Evolutionary conservation across 306 rosid genomes (phyloP).

Genomic region (Malus asiatica): DNA sequence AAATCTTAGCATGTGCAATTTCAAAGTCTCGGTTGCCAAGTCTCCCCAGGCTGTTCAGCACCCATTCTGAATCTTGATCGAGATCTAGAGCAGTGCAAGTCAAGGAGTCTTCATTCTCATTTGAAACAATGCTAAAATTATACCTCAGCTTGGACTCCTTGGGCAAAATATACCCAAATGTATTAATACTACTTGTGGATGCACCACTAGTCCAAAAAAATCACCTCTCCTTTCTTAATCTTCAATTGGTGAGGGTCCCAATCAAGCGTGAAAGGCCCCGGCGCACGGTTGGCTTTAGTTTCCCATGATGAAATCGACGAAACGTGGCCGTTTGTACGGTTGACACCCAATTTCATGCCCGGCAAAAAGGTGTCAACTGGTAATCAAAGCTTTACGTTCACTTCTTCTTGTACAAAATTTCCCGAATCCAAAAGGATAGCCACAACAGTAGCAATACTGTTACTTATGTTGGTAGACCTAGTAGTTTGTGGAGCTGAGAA

Average conservation of each 20-base stretch:
- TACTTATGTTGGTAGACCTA: no score
- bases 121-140: background rate
- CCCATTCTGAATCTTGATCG: background rate
- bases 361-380: constrained; percentile 1
- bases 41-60: background rate
- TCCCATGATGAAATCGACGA: constrained; percentile 1
- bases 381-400: constrained; percentile 1
- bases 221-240: background rate
- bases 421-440: constrained; percentile 2
- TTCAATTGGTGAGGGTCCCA: constrained; percentile 20
- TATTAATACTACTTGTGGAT: background rate
- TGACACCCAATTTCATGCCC: background rate
- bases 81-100: background rate
- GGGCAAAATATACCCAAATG: background rate
- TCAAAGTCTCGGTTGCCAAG: background rate
- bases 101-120: background rate
- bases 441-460: background rate
- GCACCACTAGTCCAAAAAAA: background rate
- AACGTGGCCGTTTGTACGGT: background rate
- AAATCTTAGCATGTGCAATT: background rate
- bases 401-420: background rate
- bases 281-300: rapidly evolving
- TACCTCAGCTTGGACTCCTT: background rate
- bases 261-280: constrained; percentile 21
- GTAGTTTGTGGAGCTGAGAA: background rate